Base-by-base conservation (phyloP, 179 eudicot genomes). In the Drosera spatulata region DNA sequence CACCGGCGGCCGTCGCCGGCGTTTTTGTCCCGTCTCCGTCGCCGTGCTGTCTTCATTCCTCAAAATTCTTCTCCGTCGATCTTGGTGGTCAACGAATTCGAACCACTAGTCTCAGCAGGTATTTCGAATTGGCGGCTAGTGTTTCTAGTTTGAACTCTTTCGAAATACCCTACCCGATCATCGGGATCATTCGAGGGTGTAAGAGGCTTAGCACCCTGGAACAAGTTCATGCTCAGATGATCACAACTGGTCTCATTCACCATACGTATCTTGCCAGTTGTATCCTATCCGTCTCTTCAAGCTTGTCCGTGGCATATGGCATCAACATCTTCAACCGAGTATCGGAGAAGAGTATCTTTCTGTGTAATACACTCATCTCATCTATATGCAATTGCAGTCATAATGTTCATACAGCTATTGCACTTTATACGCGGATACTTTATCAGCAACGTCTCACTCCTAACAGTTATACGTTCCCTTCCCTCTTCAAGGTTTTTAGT, bases 211-310 rank as follows among this genome's bases (percentile, higher is more conserved):
- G 61, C 22, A 51, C 64, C 47, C 63, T 78, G 39, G 55, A 74
- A 55, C 76, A 74, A 68, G 52, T 69, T 57, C 82, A 78, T 47
- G 71, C 76, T 58, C 82, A 78, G 41, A 67, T 74, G 79, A 71
- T 74, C 69, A 63, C 79, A 42, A 71, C 78, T 10, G 82, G 76
- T 49, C 74, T 78, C 56, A 65, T 74, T 55, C 74, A 50, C 61
- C 82, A 78, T 71, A 74, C 82, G 38, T 78, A 73, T 71, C 82
- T 79, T 8, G 53, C 68, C 41, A 74, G 79, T 39, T 76, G 68
- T 15, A 14, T 78, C 22, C 76, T 78, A 41, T 61, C 67, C 59
- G 14, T 56, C 48, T 73, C 81, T 40, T 68, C 76, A 62, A 41
- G 73, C 51, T 8, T 65, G 63, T 22, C 72, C 47, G 12, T 72